These are phyloP conservation scores for Chenopodium suecicum DNA, from an alignment of 148 eudicot species.

Conservation along the genomic window DNA sequence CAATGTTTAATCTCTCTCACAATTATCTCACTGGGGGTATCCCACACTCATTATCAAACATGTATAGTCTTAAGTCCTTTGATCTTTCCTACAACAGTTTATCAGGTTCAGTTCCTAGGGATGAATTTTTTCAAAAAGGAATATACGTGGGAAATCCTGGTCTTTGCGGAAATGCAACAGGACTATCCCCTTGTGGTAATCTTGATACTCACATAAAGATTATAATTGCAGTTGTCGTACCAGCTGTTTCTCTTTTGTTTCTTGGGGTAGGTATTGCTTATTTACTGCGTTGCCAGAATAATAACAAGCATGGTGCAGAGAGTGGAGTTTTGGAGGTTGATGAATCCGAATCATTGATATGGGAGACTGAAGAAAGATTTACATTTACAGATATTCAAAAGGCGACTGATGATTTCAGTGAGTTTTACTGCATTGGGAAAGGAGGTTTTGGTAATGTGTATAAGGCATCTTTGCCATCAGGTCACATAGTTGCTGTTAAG, in stretches of 20 bases:
- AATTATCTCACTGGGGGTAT: slow-evolving; percentile 67
- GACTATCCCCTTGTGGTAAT: slow-evolving; percentile 49
- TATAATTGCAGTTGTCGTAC: slow-evolving; percentile 36
- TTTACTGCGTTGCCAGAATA: slow-evolving; percentile 17
- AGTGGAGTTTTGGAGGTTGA: slow-evolving; percentile 1
- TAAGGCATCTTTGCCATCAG: slow-evolving; percentile 48
- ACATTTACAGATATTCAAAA: slow-evolving; percentile 54
- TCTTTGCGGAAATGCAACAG: slow-evolving; percentile 60
- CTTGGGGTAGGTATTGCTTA: slow-evolving; percentile 34
- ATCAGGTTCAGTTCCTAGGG: slow-evolving; percentile 59
- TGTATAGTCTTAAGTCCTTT: slow-evolving; percentile 52
- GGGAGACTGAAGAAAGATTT: slow-evolving; percentile 65
- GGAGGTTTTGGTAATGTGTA: slow-evolving; percentile 83
- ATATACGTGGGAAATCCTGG: slow-evolving; percentile 53
- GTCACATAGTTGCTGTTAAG: slow-evolving; percentile 69
- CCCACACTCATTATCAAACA: slow-evolving; percentile 44
- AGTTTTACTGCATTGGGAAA: slow-evolving; percentile 61
- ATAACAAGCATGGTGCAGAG: slow-evolving; percentile 24
- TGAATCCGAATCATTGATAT: slow-evolving; percentile 48
- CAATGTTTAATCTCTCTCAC: slow-evolving; percentile 61
- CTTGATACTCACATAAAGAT: slow-evolving; percentile 15
- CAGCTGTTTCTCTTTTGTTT: slow-evolving; percentile 36
- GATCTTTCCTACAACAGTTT: slow-evolving; percentile 70
- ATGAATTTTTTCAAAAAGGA: slow-evolving; percentile 36
- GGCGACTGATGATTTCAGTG: slow-evolving; percentile 64